phyloP scores from a whole-genome alignment of 176 grass and related monocot genomes.

The Poa annua region DNA sequence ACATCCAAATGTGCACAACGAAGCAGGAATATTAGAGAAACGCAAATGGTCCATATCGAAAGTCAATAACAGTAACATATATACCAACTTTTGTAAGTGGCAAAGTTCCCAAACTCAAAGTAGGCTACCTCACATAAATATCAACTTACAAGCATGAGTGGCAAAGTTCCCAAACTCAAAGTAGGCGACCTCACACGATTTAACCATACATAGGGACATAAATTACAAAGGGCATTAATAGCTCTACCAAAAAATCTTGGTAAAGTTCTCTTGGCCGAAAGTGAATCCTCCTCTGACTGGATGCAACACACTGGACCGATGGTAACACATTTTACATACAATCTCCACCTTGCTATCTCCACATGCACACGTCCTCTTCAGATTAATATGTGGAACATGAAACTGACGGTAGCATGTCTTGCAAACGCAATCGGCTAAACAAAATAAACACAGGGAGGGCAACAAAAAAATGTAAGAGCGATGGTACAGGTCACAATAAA shows the following conservation, averaged over 20 bases:
- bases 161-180: too few species aligned
- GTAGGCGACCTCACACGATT: too few species aligned
- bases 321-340: background rate
- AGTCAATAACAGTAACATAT: too few species aligned
- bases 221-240: too few species aligned
- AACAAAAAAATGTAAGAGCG: background rate
- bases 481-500: background rate
- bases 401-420: conserved; percentile 17
- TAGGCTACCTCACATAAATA: too few species aligned
- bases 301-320: background rate
- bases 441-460: background rate
- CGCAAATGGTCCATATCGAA: too few species aligned
- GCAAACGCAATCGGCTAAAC: background rate
- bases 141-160: too few species aligned
- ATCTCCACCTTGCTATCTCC: background rate
- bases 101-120: too few species aligned
- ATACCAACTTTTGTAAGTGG: too few species aligned
- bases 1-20: too few species aligned
- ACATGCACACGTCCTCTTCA: background rate
- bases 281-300: background rate
- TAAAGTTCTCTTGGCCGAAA: background rate
- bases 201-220: too few species aligned
- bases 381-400: background rate
- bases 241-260: background rate
- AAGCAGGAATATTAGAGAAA: too few species aligned